phyloP scores from a whole-genome alignment of 371 early-diverging fungal genomes.

The Mortierella sp. region DNA sequence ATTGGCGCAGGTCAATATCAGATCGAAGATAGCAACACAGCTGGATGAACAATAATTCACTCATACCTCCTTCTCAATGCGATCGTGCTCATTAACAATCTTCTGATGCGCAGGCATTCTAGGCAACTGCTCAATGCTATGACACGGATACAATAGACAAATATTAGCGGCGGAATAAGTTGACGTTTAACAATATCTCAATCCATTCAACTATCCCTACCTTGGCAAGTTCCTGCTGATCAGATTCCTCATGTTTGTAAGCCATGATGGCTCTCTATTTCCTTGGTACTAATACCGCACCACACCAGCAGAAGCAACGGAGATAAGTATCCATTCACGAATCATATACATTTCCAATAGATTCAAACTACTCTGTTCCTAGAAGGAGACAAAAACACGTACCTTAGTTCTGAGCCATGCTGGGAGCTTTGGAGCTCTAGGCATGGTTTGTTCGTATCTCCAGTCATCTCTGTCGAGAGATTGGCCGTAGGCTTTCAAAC shows the following conservation, averaged over 20 bases:
- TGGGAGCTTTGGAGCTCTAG: conserved; percentile 10
- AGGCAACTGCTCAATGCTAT: conserved; percentile 26
- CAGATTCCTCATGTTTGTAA: conserved; percentile 37
- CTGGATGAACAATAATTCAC: no score
- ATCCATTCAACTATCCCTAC: background rate
- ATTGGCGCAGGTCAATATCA: background rate
- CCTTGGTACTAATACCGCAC: conserved; percentile 31
- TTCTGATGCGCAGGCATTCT: conserved; percentile 21
- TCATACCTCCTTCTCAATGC: conserved; percentile 43
- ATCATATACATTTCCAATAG: no score
- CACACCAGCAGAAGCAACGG: background rate
- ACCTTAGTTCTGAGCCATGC: conserved; percentile 48
- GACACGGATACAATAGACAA: background rate
- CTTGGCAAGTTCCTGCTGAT: conserved; percentile 43
- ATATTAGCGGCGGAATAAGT: background rate
- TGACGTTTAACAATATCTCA: no score
- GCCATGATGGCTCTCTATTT: conserved; percentile 37
- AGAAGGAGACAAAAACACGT: no score
- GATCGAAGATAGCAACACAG: no score
- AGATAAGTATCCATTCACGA: no score
- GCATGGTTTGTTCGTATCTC: background rate
- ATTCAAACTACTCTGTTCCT: no score
- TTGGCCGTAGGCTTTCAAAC: conserved; percentile 15
- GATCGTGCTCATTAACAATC: conserved; percentile 31
- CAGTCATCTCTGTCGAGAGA: conserved; percentile 20